phyloP scores from a whole-genome alignment of 495 filamentous ascomycete species.

The Penicillium pulvis region DNA sequence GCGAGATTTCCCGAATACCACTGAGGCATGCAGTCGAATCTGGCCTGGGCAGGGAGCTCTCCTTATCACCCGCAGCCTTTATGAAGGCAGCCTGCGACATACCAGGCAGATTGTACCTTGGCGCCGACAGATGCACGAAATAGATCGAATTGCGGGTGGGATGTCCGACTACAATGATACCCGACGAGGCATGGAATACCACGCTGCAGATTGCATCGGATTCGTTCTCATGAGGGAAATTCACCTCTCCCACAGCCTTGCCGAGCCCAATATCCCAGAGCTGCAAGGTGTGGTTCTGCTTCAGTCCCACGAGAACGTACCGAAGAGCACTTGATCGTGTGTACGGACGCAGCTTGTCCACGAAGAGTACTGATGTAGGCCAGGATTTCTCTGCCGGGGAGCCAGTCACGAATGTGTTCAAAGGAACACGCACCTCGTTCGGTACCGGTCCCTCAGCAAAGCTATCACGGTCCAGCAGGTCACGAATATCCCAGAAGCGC shows the following conservation, averaged over 20 bases:
- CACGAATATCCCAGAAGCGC: conserved; percentile 94
- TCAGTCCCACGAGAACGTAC: conserved; percentile 96
- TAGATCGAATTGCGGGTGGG: conserved; percentile 97
- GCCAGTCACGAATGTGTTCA: conserved; percentile 77
- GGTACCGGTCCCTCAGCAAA: conserved; percentile 56
- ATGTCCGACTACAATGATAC: conserved; percentile 92
- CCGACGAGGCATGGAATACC: conserved; percentile 83
- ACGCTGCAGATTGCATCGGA: conserved; percentile 96
- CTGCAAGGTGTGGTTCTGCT: conserved; percentile 98
- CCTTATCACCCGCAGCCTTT: conserved; percentile 70
- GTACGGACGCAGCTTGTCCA: conserved; percentile 93
- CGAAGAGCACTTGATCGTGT: conserved; percentile 81
- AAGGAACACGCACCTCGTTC: conserved; percentile 73
- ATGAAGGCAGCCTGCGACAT: conserved; percentile 89
- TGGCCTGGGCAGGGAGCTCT: conserved; percentile 72
- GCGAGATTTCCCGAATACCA: conserved; percentile 90
- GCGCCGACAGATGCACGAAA: conserved; percentile 91
- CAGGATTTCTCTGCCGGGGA: conserved; percentile 83
- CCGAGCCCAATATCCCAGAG: conserved; percentile 96
- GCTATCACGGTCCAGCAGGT: conserved; percentile 62
- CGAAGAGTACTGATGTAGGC: conserved; percentile 92
- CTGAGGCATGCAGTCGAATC: conserved; percentile 96
- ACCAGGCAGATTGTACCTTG: conserved; percentile 76
- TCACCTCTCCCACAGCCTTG: conserved; percentile 94
- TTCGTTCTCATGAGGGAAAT: conserved; percentile 94